Evolutionary conservation across 495 filamentous ascomycete species (phyloP).

Genomic region (Thermothielavioides terrestris): DNA sequence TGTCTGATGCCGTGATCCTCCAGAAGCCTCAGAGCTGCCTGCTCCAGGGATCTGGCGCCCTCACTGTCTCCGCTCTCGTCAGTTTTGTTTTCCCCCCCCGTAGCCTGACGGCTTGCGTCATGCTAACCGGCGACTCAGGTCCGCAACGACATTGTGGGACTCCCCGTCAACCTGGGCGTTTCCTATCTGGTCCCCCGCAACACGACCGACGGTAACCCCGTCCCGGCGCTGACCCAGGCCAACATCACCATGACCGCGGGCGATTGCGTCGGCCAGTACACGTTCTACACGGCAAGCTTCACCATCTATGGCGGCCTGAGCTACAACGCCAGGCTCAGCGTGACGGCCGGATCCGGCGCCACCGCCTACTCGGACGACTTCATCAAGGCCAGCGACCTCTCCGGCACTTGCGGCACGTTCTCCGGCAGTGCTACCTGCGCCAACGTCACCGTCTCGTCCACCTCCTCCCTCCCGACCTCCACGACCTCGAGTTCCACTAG

Average conservation of each 20-base stretch:
- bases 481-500: conserved; percentile 16
- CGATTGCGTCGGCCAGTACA: conserved; percentile 44
- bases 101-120: neutral
- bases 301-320: conserved; percentile 37
- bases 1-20: conserved; percentile 36
- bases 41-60: conserved; percentile 29
- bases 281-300: conserved; percentile 42
- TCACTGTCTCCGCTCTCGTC: conserved; percentile 36
- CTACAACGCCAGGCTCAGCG: conserved; percentile 41
- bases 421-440: conserved; percentile 18
- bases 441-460: conserved; percentile 7
- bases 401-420: conserved; percentile 33
- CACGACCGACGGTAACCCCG: conserved; percentile 32
- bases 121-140: conserved; percentile 26
- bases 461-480: conserved; percentile 7
- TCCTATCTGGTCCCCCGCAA: conserved; percentile 43
- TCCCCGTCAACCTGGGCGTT: conserved; percentile 34
- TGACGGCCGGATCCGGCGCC: conserved; percentile 33
- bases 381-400: conserved; percentile 32
- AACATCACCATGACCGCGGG: conserved; percentile 41
- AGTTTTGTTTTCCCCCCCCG: no score
- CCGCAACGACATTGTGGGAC: conserved; percentile 37
- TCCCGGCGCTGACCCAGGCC: conserved; percentile 39
- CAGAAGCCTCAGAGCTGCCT: conserved; percentile 43
- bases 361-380: conserved; percentile 29